Conservation (phyloP, 345 rosid genomes). For the Firmiana major region DNA sequence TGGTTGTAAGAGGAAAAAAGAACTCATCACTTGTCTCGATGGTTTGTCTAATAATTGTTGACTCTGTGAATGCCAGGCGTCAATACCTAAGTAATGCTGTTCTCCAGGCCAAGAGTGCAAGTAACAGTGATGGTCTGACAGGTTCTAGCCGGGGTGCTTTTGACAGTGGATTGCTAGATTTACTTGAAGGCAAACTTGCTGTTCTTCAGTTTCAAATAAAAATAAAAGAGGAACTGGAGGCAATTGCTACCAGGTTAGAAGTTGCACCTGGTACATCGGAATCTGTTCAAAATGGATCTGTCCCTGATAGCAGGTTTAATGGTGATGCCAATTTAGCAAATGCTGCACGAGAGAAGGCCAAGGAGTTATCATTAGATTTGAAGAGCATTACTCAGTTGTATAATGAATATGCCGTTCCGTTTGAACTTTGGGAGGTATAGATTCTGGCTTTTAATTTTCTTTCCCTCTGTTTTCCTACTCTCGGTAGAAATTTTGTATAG, state of each 20-base stretch:
- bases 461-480: neutral
- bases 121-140: slow-evolving; percentile 49
- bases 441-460: slow-evolving; percentile 8
- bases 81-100: slow-evolving; percentile 89
- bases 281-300: slow-evolving; percentile 45
- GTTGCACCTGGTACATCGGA: slow-evolving; percentile 50
- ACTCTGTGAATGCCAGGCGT: slow-evolving; percentile 52
- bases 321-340: slow-evolving; percentile 43
- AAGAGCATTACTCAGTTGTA: slow-evolving; percentile 93
- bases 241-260: slow-evolving; percentile 58
- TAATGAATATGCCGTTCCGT: slow-evolving; percentile 96
- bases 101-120: slow-evolving; percentile 91
- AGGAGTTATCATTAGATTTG: slow-evolving; percentile 82
- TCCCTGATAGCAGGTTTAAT: slow-evolving; percentile 34
- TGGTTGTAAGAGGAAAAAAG: neutral
- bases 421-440: slow-evolving; percentile 94
- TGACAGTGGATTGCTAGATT: slow-evolving; percentile 81
- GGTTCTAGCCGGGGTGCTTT: slow-evolving; percentile 50
- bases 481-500: neutral
- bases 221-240: slow-evolving; percentile 76
- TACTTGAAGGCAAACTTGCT: slow-evolving; percentile 93
- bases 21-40: neutral
- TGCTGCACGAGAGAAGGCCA: slow-evolving; percentile 71
- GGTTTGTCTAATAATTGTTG: slow-evolving; percentile 24
- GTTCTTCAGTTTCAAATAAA: slow-evolving; percentile 91